A percentile compares a stretch with the other conserved stretches of the same genome.
These are phyloP conservation scores for Castanospermum australe DNA, from an alignment of 306 rosid species.

Conservation along the genomic window DNA sequence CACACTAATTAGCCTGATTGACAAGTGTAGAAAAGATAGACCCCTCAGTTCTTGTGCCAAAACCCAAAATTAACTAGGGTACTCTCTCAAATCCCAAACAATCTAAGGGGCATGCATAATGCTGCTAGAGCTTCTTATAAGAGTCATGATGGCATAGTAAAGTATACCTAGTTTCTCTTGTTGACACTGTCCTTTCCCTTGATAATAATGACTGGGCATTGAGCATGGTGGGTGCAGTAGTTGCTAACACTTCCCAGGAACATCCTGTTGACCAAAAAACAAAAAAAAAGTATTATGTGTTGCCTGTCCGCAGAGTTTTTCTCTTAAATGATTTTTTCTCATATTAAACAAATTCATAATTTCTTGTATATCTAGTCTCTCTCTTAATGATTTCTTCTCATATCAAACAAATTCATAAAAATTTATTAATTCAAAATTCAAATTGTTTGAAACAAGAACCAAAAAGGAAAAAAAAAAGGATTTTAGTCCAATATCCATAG, in stretches of 20 bases:
- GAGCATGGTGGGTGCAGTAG: slow-evolving; percentile 72
- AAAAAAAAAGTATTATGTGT: neutral
- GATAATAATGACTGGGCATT: slow-evolving; percentile 71
- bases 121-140: slow-evolving; percentile 13
- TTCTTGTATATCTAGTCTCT: no score
- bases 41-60: neutral
- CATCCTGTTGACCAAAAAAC: slow-evolving; percentile 57
- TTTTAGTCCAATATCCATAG: neutral
- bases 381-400: neutral
- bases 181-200: slow-evolving; percentile 49
- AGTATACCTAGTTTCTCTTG: slow-evolving; percentile 40
- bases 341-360: neutral
- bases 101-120: slow-evolving; percentile 2
- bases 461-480: neutral
- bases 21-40: neutral
- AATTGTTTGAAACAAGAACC: neutral
- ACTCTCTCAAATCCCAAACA: neutral
- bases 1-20: neutral
- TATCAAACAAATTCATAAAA: neutral
- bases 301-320: neutral
- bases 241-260: slow-evolving; percentile 94
- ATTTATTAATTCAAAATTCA: neutral
- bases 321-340: neutral
- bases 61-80: neutral
- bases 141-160: slow-evolving; percentile 16